These are phyloP conservation scores for Yamadazyma dendronema DNA, from an alignment of 1,139 yeast species.

Conservation along the genomic window DNA sequence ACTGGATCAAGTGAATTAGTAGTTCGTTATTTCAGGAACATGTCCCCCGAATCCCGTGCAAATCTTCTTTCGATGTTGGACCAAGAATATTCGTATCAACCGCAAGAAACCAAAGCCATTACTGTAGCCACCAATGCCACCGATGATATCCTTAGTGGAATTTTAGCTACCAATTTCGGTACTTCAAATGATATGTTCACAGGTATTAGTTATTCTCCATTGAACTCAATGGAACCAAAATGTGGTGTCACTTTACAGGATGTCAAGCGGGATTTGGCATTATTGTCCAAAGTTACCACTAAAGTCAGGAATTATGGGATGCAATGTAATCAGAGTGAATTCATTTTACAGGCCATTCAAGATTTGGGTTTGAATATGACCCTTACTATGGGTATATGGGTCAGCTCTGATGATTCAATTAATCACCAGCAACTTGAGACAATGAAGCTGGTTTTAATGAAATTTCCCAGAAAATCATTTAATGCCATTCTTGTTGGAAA, in stretches of 20 bases:
- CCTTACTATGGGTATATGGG: slow-evolving; percentile 65
- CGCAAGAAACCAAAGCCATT: background rate
- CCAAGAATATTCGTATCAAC: background rate
- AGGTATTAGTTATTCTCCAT: slow-evolving; percentile 64
- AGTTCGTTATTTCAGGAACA: slow-evolving; percentile 7
- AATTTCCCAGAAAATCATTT: slow-evolving; percentile 47
- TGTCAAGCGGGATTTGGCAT: slow-evolving; percentile 52
- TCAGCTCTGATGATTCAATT: slow-evolving; percentile 41
- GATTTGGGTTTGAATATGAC: slow-evolving; percentile 53
- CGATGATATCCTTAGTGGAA: background rate
- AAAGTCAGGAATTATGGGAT: slow-evolving; percentile 60
- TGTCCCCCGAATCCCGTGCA: slow-evolving; percentile 7
- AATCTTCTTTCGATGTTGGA: slow-evolving; percentile 1
- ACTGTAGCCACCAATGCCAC: too few species aligned
- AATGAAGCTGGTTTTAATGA: slow-evolving; percentile 40
- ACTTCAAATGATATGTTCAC: slow-evolving; percentile 33
- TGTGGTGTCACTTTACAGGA: slow-evolving; percentile 53
- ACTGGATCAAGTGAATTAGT: slow-evolving; percentile 22
- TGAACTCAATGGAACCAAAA: slow-evolving; percentile 44
- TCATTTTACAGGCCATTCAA: slow-evolving; percentile 52
- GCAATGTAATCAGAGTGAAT: slow-evolving; percentile 58
- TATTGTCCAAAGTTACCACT: slow-evolving; percentile 56
- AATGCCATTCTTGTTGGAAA: slow-evolving; percentile 60
- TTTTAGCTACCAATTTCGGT: background rate
- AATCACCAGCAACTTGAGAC: slow-evolving; percentile 43